These are phyloP conservation scores for Scheffersomyces cryptocercus DNA, from an alignment of 1,139 yeast genomes.

Conservation along the genomic window DNA sequence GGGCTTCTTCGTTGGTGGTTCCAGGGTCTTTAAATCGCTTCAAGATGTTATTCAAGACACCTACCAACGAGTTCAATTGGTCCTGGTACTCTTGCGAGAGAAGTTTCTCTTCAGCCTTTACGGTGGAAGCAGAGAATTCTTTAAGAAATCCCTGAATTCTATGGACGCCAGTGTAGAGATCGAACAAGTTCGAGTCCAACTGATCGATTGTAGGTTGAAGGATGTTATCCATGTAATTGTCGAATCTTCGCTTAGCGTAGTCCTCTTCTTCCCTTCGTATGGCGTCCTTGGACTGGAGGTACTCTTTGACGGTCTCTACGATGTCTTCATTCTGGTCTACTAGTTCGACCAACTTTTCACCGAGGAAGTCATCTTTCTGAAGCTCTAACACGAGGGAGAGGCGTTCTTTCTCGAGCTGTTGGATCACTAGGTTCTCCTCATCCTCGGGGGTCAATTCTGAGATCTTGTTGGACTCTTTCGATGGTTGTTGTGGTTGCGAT, in stretches of 20 bases:
- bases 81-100: constrained; percentile 17
- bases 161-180: constrained; percentile 6
- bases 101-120: constrained; percentile 4
- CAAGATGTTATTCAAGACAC: constrained; percentile 16
- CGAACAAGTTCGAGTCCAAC: constrained; percentile 7
- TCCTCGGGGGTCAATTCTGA: neutral
- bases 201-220: constrained; percentile 13
- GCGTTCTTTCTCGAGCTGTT: constrained; percentile 35
- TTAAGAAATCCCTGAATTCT: constrained; percentile 7
- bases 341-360: constrained; percentile 34
- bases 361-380: constrained; percentile 43
- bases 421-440: constrained; percentile 8
- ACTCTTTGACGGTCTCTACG: constrained; percentile 39
- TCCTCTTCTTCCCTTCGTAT: constrained; percentile 15
- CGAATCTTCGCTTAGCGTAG: constrained; percentile 7
- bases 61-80: constrained; percentile 22
- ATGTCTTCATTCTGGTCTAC: constrained; percentile 43
- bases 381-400: constrained; percentile 41
- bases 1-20: too few species aligned
- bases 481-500: neutral
- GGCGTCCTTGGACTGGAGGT: constrained; percentile 26
- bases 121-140: constrained; percentile 6
- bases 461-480: neutral
- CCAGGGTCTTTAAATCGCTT: too few species aligned
- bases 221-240: constrained; percentile 6